Evolutionary conservation across 1,284 basidiomycete genomes (phyloP).

Genomic region (Golubevia pallescens): DNA sequence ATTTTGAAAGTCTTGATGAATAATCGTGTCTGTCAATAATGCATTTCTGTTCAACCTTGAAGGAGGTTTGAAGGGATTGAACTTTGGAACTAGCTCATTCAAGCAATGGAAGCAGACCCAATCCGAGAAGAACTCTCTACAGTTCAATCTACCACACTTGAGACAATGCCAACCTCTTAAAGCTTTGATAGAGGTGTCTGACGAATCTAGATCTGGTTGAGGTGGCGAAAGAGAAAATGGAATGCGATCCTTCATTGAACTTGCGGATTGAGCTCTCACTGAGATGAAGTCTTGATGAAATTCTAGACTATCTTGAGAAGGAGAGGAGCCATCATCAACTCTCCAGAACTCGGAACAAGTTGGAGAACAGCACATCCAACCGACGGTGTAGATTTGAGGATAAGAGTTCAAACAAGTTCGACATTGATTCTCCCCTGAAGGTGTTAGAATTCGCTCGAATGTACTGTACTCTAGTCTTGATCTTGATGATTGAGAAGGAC

Average conservation of each 20-base stretch:
- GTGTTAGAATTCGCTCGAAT: background rate
- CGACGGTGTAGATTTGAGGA: conserved; percentile 18
- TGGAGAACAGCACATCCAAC: conserved; percentile 28
- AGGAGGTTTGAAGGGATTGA: conserved; percentile 11
- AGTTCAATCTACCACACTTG: conserved; percentile 25
- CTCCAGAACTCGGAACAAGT: conserved; percentile 22
- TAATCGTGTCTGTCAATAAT: conserved; percentile 18
- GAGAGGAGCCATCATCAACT: conserved; percentile 5
- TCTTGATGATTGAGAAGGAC: conserved; percentile 6
- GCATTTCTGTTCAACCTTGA: background rate
- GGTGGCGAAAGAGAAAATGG: too few relatives aligned
- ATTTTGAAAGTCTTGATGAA: conserved; percentile 12
- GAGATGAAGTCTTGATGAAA: too few relatives aligned
- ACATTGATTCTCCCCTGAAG: background rate
- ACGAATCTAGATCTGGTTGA: background rate
- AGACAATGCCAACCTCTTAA: conserved; percentile 21
- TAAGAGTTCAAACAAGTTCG: too few relatives aligned
- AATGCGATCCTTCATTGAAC: too few relatives aligned
- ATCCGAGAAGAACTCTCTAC: conserved; percentile 18
- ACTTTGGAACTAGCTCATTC: conserved; percentile 8
- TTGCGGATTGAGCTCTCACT: too few relatives aligned
- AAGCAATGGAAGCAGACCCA: conserved; percentile 23
- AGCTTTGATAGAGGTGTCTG: conserved; percentile 15
- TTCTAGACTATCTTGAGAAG: conserved; percentile 10
- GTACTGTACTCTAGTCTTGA: conserved; percentile 6